Evolutionary conservation across 768 basidiomycete species (phyloP), one percentile per base, ranked within the genome.

Genomic region (Phlebiopsis gigantea): DNA sequence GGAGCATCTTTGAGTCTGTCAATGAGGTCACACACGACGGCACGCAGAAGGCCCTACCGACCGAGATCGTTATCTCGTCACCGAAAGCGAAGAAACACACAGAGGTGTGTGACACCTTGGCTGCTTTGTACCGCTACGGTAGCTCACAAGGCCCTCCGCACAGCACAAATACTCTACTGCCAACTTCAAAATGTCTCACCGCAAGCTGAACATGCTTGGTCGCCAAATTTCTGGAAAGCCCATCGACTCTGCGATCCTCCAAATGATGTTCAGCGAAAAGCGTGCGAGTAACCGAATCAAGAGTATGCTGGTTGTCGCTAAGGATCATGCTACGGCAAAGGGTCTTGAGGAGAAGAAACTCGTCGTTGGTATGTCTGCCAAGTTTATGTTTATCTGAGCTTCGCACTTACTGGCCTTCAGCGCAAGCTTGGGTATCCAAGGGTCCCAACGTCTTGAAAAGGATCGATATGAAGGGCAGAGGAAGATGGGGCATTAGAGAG

Each of bases 211-310:
- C 71, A 82, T 85, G 76, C 79, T 99, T 42, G 88, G 85, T 8
- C 79, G 83, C 28, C 92, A 97, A 69, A 89, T 99, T 61, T 79
- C 90, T 2, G 89, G 91, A 19, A 88, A 93, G 64, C 94, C 95
- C 17, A 87, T 98, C 58, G 95, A 98, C 73, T 84, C 87, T 62
- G 96, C 96, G 31, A 96, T 99, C 68, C 75, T 98, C 56, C 96
- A 99, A 65, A 95, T 98, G 91, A 82, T 89, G 68, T 98, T 97
- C 71, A 92, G 89, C 61, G 88, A 95, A 70, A 99, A 99, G 73
- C 81, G 92, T 22, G 92, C 89, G 14, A 87, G 91, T 61, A 79
- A 76, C 46, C 85, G 92, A 58, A 83, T 99, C 57, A 86, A 92
- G 80, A 90, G 87, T 63, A 93, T 93, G 82, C 79, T 98, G 45